A percentile compares a stretch with the other conserved stretches of the same genome.
These are phyloP conservation scores for Paraconiothyrium brasiliense DNA, from an alignment of 2,329 filamentous ascomycete species.

Conservation along the genomic window DNA sequence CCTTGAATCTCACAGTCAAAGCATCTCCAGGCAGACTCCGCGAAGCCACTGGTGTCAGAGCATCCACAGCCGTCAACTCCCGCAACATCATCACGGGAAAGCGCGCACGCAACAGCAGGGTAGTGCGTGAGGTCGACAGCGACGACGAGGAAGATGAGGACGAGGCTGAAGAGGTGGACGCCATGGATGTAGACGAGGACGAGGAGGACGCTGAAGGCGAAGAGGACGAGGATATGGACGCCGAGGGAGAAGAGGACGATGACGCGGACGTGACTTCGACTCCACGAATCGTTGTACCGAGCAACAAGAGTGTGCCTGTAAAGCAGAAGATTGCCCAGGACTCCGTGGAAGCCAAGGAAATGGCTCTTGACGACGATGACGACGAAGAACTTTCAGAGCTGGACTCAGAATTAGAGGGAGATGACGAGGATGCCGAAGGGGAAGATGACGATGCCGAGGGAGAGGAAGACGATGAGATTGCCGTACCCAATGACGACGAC, in stretches of 20 bases:
- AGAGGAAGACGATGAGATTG: slow-evolving; percentile 54
- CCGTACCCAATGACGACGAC: slow-evolving; percentile 45
- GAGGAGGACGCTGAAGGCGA: slow-evolving; percentile 49
- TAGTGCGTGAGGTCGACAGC: slow-evolving; percentile 52
- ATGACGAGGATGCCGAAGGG: slow-evolving; percentile 60
- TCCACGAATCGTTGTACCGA: slow-evolving; percentile 36
- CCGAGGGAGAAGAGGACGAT: slow-evolving; percentile 41
- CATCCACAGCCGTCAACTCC: slow-evolving; percentile 41
- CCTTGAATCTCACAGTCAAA: slow-evolving; percentile 60
- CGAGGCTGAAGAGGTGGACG: slow-evolving; percentile 49
- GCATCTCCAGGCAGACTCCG: slow-evolving; percentile 60
- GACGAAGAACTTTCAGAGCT: slow-evolving; percentile 54
- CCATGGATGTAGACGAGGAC: slow-evolving; percentile 43
- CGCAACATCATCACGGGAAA: slow-evolving; percentile 50
- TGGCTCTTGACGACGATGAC: slow-evolving; percentile 59
- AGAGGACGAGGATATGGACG: slow-evolving; percentile 50
- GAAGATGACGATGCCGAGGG: slow-evolving; percentile 53
- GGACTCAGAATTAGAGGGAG: slow-evolving; percentile 52
- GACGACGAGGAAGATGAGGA: slow-evolving; percentile 54
- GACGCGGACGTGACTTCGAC: slow-evolving; percentile 39
- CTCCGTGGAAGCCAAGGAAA: slow-evolving; percentile 60
- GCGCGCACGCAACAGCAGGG: slow-evolving; percentile 49
- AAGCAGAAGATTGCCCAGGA: slow-evolving; percentile 51
- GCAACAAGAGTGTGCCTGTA: slow-evolving; percentile 34
- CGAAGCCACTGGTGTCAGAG: slow-evolving; percentile 54